Conservation (phyloP, 2,329 filamentous ascomycete species). For the Nakataea oryzae region DNA sequence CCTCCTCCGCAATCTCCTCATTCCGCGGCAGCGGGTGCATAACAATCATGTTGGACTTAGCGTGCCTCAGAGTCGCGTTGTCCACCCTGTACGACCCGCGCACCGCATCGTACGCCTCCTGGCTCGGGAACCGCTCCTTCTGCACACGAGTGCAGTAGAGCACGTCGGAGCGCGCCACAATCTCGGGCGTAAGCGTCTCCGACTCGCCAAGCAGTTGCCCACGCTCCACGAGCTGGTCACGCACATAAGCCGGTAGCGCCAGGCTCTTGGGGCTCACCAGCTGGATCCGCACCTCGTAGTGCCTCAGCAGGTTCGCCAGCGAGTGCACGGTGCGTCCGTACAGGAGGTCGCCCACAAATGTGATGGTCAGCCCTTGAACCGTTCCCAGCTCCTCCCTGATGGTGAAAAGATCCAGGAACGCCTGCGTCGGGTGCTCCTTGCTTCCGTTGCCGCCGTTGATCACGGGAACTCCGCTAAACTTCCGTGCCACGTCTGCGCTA, state of each 20-base stretch:
- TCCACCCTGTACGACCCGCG: conserved; percentile 86
- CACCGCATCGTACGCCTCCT: conserved; percentile 72
- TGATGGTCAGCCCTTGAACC: conserved; percentile 90
- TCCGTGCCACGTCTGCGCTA: conserved; percentile 72
- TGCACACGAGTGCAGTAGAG: conserved; percentile 96
- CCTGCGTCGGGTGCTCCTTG: conserved; percentile 93
- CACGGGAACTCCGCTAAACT: conserved; percentile 81
- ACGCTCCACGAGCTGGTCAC: conserved; percentile 58
- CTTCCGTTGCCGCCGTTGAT: conserved; percentile 97
- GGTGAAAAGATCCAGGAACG: conserved; percentile 94
- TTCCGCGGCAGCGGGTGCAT: conserved; percentile 94
- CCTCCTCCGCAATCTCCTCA: conserved; percentile 86
- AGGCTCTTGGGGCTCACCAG: conserved; percentile 78
- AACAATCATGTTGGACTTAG: conserved; percentile 87
- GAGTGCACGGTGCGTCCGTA: conserved; percentile 95
- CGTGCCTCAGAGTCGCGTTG: conserved; percentile 79
- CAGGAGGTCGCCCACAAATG: conserved; percentile 85
- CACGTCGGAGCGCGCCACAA: conserved; percentile 78
- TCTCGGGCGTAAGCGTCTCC: conserved; percentile 72
- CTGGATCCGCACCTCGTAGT: conserved; percentile 92
- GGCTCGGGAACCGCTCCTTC: conserved; percentile 84
- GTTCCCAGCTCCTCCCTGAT: conserved; percentile 96
- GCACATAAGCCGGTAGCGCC: conserved; percentile 64
- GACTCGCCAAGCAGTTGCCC: conserved; percentile 71
- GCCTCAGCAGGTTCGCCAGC: conserved; percentile 81